Conservation (phyloP, 257 asterid species). For the Pogostemon cablin region DNA sequence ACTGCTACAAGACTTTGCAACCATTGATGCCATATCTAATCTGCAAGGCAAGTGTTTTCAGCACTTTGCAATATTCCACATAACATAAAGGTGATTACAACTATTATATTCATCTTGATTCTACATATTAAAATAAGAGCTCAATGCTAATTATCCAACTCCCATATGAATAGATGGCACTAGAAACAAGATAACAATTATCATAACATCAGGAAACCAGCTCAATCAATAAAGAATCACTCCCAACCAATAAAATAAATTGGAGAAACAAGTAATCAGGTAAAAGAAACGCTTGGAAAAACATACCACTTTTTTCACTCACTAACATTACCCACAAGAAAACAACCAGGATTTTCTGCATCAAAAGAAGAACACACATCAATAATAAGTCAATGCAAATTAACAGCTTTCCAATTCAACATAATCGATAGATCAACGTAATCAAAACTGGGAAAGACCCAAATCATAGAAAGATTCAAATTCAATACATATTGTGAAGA, state of each 20-base stretch:
- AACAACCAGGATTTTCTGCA: conserved; percentile 38
- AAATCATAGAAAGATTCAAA: conserved; percentile 41
- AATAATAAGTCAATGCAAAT: conserved; percentile 46
- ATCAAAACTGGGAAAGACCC: conserved; percentile 38
- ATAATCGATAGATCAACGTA: conserved; percentile 50
- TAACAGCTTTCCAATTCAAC: conserved; percentile 36
- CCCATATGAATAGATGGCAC: conserved; percentile 28
- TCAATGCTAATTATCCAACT: conserved; percentile 32
- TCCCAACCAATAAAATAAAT: conserved; percentile 24
- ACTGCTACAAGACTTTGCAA: conserved; percentile 68
- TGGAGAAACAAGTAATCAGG: conserved; percentile 29
- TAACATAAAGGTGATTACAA: conserved; percentile 25
- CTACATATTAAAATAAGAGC: background rate
- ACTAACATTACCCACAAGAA: conserved; percentile 33
- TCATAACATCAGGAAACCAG: conserved; percentile 34
- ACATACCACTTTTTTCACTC: conserved; percentile 31
- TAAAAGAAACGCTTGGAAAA: conserved; percentile 31
- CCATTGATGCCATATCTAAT: conserved; percentile 75
- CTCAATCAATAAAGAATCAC: conserved; percentile 38
- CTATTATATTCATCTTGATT: conserved; percentile 23
- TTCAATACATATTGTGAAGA: conserved; percentile 37
- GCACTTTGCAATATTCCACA: conserved; percentile 34
- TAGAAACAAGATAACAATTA: conserved; percentile 15
- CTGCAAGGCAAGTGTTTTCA: conserved; percentile 49
- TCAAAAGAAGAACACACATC: conserved; percentile 28